Percentiles rank a stretch among this genome's conserved stretches.
phyloP scores from a whole-genome alignment of 345 rosid genomes.

The Viola odorata region DNA sequence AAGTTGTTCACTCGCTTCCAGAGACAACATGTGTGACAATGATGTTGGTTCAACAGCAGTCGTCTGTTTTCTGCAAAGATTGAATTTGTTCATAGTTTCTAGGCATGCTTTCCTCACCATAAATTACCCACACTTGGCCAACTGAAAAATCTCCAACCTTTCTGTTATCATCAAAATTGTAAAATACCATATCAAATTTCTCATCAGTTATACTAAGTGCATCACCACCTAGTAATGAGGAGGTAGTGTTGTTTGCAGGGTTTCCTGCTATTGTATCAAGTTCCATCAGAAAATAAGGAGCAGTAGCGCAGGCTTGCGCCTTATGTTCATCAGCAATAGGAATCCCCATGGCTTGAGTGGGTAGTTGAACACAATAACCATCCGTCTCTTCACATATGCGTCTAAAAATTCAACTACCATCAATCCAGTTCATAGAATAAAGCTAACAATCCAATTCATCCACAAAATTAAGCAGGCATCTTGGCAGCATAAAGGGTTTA shows the following conservation, averaged over 20 bases:
- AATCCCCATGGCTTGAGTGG: too few species aligned
- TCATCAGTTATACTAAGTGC: too few species aligned
- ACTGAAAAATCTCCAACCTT: neutral
- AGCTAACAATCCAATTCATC: too few species aligned
- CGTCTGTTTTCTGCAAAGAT: neutral
- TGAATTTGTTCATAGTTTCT: conserved; percentile 3
- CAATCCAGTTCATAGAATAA: too few species aligned
- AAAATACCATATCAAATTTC: neutral
- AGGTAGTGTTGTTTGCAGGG: neutral
- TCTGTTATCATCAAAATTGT: neutral
- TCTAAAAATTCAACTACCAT: too few species aligned
- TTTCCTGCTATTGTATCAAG: neutral
- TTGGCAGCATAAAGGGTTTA: too few species aligned
- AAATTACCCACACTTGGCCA: neutral
- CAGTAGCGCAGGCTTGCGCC: neutral
- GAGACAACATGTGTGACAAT: conserved; percentile 1
- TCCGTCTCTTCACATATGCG: too few species aligned
- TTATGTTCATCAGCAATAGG: neutral
- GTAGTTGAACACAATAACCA: too few species aligned
- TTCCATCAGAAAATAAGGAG: neutral
- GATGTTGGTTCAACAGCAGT: neutral
- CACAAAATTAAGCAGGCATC: too few species aligned
- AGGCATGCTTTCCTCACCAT: conserved; percentile 5
- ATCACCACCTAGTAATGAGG: neutral
- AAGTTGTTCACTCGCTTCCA: conserved; percentile 1